Base-by-base conservation (phyloP, 352 stramenopile genomes). In the Phytophthora crassamura region DNA sequence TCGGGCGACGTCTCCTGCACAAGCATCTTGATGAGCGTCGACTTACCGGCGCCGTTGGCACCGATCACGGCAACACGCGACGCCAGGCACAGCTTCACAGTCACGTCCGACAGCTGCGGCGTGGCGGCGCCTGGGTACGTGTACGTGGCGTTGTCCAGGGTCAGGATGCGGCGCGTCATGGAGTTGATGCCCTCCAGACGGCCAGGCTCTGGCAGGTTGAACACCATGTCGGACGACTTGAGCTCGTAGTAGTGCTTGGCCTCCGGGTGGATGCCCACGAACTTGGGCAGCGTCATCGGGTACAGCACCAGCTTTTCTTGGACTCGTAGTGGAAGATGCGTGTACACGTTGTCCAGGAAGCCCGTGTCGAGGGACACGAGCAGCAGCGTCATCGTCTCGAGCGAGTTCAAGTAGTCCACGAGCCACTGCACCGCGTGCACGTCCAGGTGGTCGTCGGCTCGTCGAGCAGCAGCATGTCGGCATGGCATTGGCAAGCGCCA, bases 391-490 rank as follows among this genome's bases (percentile, higher is more conserved):
- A 99, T 97, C 54, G 94, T 82, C 25, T 89, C 94, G 32, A 99
- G 86, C 18, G 88, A 97, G 81, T 98, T 98, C 25, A 99, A 61
- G 86, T 99, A 99, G 59, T 95, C 90, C 64, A 98, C 98, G 25
- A 99, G 82, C 97, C 97, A 99, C 36, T 95, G 91, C 59, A 99
- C 96, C 53, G 98, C 98, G 72, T 98, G 97, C 32, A 99, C 96
- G 80, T 99, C 96, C 67, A 98, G 78, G 69, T 97, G 89, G 76
- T 98, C 49, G 95, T 99, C 18, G 96, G 94, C 69, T 99, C 94
- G 77, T 98, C 94, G 2, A 98, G 78, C 60, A 98, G 69, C 64
- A 98, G 72, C 64, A 99, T 97, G 75, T 99, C 96, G 15, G 72
- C 94, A 98, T 99, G 20, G 92, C 93, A 75, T 93, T 89, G 9